Percentiles rank a stretch among this genome's conserved stretches.
These are phyloP conservation scores for Fraxinus anomala DNA, from an alignment of 257 asterid species.

Conservation along the genomic window DNA sequence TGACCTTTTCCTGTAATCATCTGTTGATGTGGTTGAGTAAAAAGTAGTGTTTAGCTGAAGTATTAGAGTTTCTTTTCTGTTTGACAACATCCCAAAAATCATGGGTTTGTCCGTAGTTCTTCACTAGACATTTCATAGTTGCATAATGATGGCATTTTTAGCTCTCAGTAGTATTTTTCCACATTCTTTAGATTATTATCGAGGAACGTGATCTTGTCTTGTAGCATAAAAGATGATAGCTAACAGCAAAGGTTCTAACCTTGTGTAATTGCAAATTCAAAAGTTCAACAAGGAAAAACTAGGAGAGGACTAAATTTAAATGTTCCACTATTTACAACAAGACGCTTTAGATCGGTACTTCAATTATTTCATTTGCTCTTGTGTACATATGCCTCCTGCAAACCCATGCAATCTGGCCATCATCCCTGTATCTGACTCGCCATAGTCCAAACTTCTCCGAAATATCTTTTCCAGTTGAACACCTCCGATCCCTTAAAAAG, in stretches of 20 bases:
- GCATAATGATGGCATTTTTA: too few species aligned
- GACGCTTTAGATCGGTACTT: slow-evolving; percentile 59
- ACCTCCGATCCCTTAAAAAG: slow-evolving; percentile 61
- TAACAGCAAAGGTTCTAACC: slow-evolving; percentile 1
- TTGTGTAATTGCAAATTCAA: background rate
- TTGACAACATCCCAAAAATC: too few species aligned
- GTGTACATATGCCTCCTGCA: slow-evolving; percentile 77
- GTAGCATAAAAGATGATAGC: background rate
- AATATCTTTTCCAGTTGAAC: slow-evolving; percentile 72
- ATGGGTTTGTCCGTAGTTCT: too few species aligned
- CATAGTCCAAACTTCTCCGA: slow-evolving; percentile 80
- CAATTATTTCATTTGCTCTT: slow-evolving; percentile 61
- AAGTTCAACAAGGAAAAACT: slow-evolving; percentile 1
- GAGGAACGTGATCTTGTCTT: background rate
- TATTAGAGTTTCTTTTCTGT: too few species aligned
- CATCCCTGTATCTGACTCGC: slow-evolving; percentile 72
- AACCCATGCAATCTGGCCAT: slow-evolving; percentile 82
- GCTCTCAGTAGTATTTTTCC: background rate
- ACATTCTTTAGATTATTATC: background rate
- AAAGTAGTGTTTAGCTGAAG: too few species aligned
- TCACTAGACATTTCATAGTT: too few species aligned
- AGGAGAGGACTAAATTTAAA: background rate
- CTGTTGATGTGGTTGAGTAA: slow-evolving; percentile 1
- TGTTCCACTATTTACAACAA: background rate
- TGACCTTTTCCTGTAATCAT: background rate